Evolutionary conservation across 106 monocot genomes (phyloP), one percentile per base, ranked within the genome.

Genomic region (Cymbidium sinense): DNA sequence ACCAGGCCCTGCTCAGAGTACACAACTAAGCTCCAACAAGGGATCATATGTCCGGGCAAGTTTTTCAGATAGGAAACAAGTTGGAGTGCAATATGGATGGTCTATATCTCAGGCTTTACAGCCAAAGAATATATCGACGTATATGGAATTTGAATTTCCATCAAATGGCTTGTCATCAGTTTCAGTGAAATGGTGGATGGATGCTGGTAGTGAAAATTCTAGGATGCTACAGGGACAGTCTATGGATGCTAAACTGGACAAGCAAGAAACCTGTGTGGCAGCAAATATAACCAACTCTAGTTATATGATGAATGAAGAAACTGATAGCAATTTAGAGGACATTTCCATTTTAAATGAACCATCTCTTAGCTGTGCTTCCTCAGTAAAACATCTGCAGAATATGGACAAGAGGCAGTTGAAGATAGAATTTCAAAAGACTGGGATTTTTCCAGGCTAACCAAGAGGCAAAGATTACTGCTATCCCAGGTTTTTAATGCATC

Each of bases 101-200:
- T 55, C 47, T 35, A 52, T 78, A 35, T 28, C 74, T 31, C 90
- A 80, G 2, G 77, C 64, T 50, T 76, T 27, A 55, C 85, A 79
- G 29, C n/a, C 62, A 41, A 93, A 79, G 75, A 81, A 55, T 43
- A 81, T 95, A 47, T 90, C 88, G 17, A 85, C 84, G 36, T 91
- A 81, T 70, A 80, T 90, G 77, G 93, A 87, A 58, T 84, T 75
- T 55, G 95, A 93, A 20, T 95, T 95, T 76, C 95, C 95, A 18
- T 35, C 82, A 37, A 84, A 64, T 80, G 95, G 95, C 74, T 80
- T 95, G 76, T 84, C 93, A 47, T 79, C 61, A 55, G 37, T 54
- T 62, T 79, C 87, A 15, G 17, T 43, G n/a, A 87, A 83, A 77
- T 95, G 95, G 95, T 91, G 95, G 93, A 88, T 85, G 65, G 82